Evolutionary conservation across 2,329 filamentous ascomycete species (phyloP), one percentile per base, ranked within the genome.

Genomic region (Nemania sp.): DNA sequence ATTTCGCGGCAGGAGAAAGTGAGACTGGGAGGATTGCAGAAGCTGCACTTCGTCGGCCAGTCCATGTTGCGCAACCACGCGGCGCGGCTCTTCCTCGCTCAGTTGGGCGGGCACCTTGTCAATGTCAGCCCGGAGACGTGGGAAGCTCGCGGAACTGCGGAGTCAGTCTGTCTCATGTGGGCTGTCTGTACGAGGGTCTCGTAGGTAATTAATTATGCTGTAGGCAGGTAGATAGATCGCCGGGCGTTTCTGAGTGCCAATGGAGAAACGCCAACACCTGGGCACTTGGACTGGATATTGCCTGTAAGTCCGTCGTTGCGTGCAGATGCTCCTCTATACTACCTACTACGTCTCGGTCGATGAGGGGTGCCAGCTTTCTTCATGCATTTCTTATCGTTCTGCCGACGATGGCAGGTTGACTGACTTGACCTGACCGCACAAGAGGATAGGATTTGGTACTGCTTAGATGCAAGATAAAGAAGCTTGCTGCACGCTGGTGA

Each of bases 391-490:
- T 54, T 54, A 48, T 59, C 51, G 47, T 55, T n/a, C 13, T n/a
- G n/a, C n/a, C n/a, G n/a, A 53, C 37, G 29, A 11, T 53, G 47
- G 39, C 17, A 11, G 39, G 35, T 32, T 48, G 43, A 43, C 17
- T 43, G 35, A 25, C 56, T 15, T 48, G 32, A 29, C 25, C 3
- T 4, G 25, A 29, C 3, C 25, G 7, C 7, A 29, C 25, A 15
- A 51, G 42, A n/a, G 50, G 13, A 52, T 43, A 51, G 52, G 51
- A 58, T 53, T 59, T 54, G 51, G 51, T 55, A 52, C 60, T 46
- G 47, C 35, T 13, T 34, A 56, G 29, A 56, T 59, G 51, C 47
- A 62, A 62, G 56, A 59, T 59, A 62, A 62, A 62, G 59, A n/a
- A n/a, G n/a, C n/a, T 40, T 55, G 50, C 50, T 62, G 59, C 50